phyloP scores from a whole-genome alignment of 108 stramenopile genomes.

The Nannochloropsis salina region DNA sequence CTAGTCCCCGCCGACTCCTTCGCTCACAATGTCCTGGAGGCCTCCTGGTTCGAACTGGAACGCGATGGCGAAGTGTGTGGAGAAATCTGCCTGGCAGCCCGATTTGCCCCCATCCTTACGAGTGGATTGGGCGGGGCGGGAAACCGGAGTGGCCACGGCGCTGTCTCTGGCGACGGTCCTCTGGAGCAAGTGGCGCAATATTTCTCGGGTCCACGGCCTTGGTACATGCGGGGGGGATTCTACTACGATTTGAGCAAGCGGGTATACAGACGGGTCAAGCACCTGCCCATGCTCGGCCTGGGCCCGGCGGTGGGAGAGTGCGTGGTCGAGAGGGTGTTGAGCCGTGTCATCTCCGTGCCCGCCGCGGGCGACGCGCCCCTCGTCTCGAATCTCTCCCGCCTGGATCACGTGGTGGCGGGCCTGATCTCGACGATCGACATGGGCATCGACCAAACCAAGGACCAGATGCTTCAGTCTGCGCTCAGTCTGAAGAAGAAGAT shows the following conservation, averaged over 20 bases:
- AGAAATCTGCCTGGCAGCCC: background rate
- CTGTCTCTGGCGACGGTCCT: background rate
- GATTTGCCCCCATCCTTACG: background rate
- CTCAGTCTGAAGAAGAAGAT: background rate
- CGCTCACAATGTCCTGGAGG: background rate
- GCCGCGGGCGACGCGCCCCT: background rate
- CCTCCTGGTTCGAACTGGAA: conserved; percentile 2
- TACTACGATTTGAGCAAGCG: background rate
- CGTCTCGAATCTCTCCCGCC: background rate
- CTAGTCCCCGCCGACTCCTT: conserved; percentile 12
- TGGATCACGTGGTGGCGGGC: background rate
- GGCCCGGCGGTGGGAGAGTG: background rate
- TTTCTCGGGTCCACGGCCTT: background rate
- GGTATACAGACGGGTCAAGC: background rate
- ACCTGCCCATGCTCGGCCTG: background rate
- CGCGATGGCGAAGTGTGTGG: background rate
- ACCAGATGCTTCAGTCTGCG: background rate
- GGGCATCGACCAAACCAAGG: background rate
- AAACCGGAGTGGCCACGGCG: background rate
- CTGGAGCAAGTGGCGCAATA: background rate
- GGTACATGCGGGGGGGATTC: background rate
- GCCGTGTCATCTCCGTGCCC: background rate
- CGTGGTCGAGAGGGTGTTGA: background rate
- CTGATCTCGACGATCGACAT: conserved; percentile 5
- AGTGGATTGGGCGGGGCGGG: background rate